Base-by-base conservation (phyloP, 1,284 basidiomycete genomes). In the Ustilago sp. region DNA sequence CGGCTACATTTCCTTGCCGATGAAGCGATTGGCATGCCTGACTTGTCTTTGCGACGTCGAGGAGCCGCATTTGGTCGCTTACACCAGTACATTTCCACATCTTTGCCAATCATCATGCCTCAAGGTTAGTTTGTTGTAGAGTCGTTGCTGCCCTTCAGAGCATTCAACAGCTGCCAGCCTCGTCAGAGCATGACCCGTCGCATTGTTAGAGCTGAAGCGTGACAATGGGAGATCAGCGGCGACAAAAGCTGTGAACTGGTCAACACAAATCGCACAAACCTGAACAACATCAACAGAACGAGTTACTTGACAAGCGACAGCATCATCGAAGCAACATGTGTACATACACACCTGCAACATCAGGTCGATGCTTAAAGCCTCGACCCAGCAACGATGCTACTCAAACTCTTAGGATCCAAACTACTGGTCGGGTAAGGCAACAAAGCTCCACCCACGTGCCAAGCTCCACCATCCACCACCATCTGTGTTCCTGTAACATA, bases 401-500 rank as follows among this genome's bases (percentile, higher is more conserved):
- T 77, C 63, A 84, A 58, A 12, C 65, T 65, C 60, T 79, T 62
- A 12, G 79, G 78, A 61, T 85, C 81, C 32, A 85, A 61, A 17
- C 56, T 63, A 13, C 68, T 74, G 19, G 80, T 79, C 4, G 84
- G 84, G 50, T 85, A 85, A 7, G 84, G 84, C 43, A 85, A 64
- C 77, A 79, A 80, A 11, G 80, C 78, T 0, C 79, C 80, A 17
- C 73, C 73, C 38, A 74, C 68, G 39, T 82, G 79, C 79, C 75
- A 74, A 38, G 77, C 77, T 28, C 71, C 80, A 5, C 80, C 80
- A 36, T 82, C 80, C 8, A 82, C 80, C 39, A 77, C 75, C 67
- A 85, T 68, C 68, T 84, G 74, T 6, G 80, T 79, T 1, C 94
- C 94, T 0, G 92, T 92, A 65, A 96, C 90, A 86, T 90, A 95